These are phyloP conservation scores for Fusarium nelsonii DNA, from an alignment of 2,329 filamentous ascomycete genomes.

Conservation along the genomic window DNA sequence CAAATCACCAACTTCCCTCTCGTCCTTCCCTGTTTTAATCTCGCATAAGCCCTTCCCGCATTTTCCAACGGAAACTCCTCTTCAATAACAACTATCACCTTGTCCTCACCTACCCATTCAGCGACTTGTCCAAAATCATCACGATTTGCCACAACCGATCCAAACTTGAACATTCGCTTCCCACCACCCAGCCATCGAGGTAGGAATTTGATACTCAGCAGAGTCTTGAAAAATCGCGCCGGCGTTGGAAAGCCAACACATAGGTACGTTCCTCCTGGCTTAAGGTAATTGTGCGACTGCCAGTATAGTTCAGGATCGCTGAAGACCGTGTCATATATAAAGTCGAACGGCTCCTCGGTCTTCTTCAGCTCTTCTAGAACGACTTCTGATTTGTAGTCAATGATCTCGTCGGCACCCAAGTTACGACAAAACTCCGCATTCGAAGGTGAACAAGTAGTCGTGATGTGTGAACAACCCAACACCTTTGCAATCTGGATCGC, in stretches of 20 bases:
- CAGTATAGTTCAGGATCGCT: constrained; percentile 26
- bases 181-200: constrained; percentile 37
- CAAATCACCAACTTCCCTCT: constrained; percentile 33
- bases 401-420: constrained; percentile 19
- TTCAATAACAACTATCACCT: constrained; percentile 19
- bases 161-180: constrained; percentile 27
- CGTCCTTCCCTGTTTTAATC: constrained; percentile 4
- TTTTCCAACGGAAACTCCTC: constrained; percentile 26
- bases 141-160: constrained; percentile 24
- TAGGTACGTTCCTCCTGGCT: constrained; percentile 14
- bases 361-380: background rate
- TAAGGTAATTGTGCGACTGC: constrained; percentile 32
- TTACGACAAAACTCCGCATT: constrained; percentile 16
- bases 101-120: constrained; percentile 15
- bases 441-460: constrained; percentile 14
- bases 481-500: constrained; percentile 35
- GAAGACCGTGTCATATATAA: constrained; percentile 31
- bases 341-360: constrained; percentile 7
- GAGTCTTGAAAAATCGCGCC: constrained; percentile 15
- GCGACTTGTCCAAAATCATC: constrained; percentile 29
- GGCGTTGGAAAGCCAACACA: constrained; percentile 20
- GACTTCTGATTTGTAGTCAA: constrained; percentile 25
- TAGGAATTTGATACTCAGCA: constrained; percentile 21
- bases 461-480: constrained; percentile 20
- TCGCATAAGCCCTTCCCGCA: constrained; percentile 17